Conservation (phyloP, 2,329 filamentous ascomycete genomes). For the Diplocarpon mali region DNA sequence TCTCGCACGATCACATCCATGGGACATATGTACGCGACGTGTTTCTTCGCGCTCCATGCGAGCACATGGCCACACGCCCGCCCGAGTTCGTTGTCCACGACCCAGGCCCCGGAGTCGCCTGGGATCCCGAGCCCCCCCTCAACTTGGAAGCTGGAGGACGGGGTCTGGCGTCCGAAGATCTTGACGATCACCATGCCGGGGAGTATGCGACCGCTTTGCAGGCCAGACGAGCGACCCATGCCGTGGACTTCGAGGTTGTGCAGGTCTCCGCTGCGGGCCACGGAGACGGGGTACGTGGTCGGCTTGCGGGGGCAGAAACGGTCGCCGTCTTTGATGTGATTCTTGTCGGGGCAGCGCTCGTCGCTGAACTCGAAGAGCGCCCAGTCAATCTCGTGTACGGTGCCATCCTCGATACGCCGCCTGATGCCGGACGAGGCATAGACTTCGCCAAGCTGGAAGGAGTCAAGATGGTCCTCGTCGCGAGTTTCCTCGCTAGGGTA, state of each 20-base stretch:
- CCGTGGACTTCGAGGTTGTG: constrained; percentile 76
- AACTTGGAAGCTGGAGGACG: constrained; percentile 60
- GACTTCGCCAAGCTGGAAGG: constrained; percentile 69
- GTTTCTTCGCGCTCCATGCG: constrained; percentile 72
- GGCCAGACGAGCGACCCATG: constrained; percentile 74
- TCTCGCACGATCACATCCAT: constrained; percentile 87
- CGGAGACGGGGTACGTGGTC: constrained; percentile 41
- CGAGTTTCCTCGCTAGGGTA: constrained; percentile 61
- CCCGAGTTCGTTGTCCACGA: constrained; percentile 70
- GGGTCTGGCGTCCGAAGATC: constrained; percentile 72
- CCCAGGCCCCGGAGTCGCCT: constrained; percentile 88
- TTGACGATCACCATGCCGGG: constrained; percentile 75
- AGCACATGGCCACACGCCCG: constrained; percentile 82
- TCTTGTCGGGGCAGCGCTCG: constrained; percentile 59
- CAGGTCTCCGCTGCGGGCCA: constrained; percentile 49
- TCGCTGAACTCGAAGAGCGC: constrained; percentile 73
- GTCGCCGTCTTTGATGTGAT: constrained; percentile 45
- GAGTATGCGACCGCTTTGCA: constrained; percentile 69
- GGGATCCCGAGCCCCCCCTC: constrained; percentile 53
- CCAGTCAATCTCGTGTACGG: constrained; percentile 93
- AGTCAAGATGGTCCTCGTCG: constrained; percentile 71
- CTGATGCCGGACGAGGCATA: constrained; percentile 86
- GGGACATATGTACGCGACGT: constrained; percentile 82
- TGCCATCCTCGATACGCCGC: constrained; percentile 56
- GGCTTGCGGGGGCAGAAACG: constrained; percentile 31